Evolutionary conservation across 2,329 filamentous ascomycete genomes (phyloP), one percentile per base, ranked within the genome.

Genomic region (Neurospora sp.): DNA sequence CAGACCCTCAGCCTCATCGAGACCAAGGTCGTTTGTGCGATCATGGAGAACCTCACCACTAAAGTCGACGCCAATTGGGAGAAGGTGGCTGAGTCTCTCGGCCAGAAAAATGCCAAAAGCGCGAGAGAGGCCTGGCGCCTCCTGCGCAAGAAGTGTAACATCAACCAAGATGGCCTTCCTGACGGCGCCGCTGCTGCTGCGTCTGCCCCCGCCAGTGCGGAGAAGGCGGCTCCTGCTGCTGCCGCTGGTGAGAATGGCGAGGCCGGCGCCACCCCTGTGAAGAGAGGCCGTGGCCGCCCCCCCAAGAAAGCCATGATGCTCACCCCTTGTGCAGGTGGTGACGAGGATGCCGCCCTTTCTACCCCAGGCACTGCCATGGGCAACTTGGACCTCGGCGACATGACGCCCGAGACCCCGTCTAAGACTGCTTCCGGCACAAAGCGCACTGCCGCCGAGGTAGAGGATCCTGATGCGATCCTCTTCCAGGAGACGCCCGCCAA

Each of bases 21-120:
- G 33, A 46, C 65, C n/a, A 71, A 70, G 36, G 71, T 75, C 12
- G 39, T 72, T 4, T 69, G 67, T 10, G 66, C 70, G 28, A 62
- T 75, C 15, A 40, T 74, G 41, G 65, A 69, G 62, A 70, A 71
- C 19, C 69, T 74, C 19, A 69, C 57, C 8, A 28, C 3, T 28
- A 72, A 70, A 69, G 71, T 72, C 12, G 72, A 75, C 10, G 43
- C 73, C 38, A 57, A 75, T 38, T 76, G 73, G 74, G 73, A 73
- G 6, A 40, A 52, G 1, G 33, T 75, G 6, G 72, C 69, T 6
- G 8, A 8, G 23, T 33, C 41, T 3, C 19, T 69, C 0, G 70
- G 70, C 43, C 23, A 23, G 43, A 73, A 73, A 57, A 71, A 73
- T n/a, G 71, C 43, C 6, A 69, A 68, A 19, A 65, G 37, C n/a